Base-by-base conservation (phyloP, 1,284 basidiomycete species). In the Chiua sp. region DNA sequence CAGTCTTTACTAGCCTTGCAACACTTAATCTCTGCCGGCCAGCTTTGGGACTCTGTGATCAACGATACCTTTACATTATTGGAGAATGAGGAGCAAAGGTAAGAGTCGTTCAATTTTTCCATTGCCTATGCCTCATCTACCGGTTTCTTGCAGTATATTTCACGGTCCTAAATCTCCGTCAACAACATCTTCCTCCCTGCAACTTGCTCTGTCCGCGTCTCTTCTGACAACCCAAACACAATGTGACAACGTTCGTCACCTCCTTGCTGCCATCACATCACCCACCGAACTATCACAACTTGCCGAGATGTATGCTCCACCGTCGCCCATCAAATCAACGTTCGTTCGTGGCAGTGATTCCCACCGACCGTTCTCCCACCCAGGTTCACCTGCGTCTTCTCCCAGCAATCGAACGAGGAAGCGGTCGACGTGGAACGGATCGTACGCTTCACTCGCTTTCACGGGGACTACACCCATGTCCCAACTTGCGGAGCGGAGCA, bases 241-340 rank as follows among this genome's bases (percentile, higher is more conserved):
- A 72, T 90, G 87, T 66, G 91, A 93, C 69, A 89, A 90, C 63
- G 84, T 93, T 60, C 88, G 91, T 30, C 87, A 88, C 56, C 81
- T 93, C 3, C 81, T 93, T 50, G 82, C 87, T 4, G 91, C 91
- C 11, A 82, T 93, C 53, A 87, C 91, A 1, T 85, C 83, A 5
- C 87, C 88, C 1, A 71, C 80, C 18, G 87, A 90, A 63, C 77
- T 92, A 18, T 80, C 87, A 12, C 91, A 91, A 67, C 79, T 93
- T 12, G 80, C 88, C 5, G 90, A 92, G 73, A 93, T 93, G 91
- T 93, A 93, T 71, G 90, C 90, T 1, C 92, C 92, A 4, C 82
- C 90, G 0, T 90, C 87, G 2, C 87, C 88, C 16, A 72, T 80
- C 32, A 80, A 79, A 57, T 70, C 79, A 7, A 63, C 72, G 12